Evolutionary conservation across 1,284 basidiomycete genomes (phyloP).

Genomic region (Austroboletus niveus): DNA sequence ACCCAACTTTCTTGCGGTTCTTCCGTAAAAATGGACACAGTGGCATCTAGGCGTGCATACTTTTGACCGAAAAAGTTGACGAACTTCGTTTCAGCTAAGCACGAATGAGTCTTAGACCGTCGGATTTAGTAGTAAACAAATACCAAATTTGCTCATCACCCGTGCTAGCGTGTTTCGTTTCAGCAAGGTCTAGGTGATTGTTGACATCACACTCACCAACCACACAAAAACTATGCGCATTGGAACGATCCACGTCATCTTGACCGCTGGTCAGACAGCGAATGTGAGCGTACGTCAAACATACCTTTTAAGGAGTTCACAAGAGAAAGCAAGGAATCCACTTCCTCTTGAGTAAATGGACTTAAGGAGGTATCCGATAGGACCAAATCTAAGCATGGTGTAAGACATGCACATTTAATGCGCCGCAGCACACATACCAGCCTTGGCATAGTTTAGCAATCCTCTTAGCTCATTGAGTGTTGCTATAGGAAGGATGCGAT

Average conservation of each 20-base stretch:
- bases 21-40: neutral
- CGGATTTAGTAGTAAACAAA: neutral
- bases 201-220: slow-evolving; percentile 10
- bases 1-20: neutral
- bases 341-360: slow-evolving; percentile 17
- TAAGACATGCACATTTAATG: neutral
- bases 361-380: slow-evolving; percentile 20
- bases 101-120: neutral
- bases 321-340: slow-evolving; percentile 9
- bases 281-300: slow-evolving; percentile 1
- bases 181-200: neutral
- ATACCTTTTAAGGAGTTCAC: slow-evolving; percentile 1
- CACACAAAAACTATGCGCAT: slow-evolving; percentile 16
- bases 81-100: slow-evolving; percentile 15
- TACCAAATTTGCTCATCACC: slow-evolving; percentile 8
- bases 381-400: slow-evolving; percentile 12
- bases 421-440: slow-evolving; percentile 3
- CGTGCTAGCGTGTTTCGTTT: slow-evolving; percentile 7
- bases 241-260: slow-evolving; percentile 5
- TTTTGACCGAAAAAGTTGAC: neutral
- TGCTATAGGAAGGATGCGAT: neutral
- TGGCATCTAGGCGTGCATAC: slow-evolving; percentile 15
- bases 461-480: slow-evolving; percentile 4
- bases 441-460: slow-evolving; percentile 21
- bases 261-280: neutral